Percentiles rank a stretch among this genome's conserved stretches.
phyloP scores from a whole-genome alignment of 2,329 filamentous ascomycete species.

The Penicillium brevicompactum region DNA sequence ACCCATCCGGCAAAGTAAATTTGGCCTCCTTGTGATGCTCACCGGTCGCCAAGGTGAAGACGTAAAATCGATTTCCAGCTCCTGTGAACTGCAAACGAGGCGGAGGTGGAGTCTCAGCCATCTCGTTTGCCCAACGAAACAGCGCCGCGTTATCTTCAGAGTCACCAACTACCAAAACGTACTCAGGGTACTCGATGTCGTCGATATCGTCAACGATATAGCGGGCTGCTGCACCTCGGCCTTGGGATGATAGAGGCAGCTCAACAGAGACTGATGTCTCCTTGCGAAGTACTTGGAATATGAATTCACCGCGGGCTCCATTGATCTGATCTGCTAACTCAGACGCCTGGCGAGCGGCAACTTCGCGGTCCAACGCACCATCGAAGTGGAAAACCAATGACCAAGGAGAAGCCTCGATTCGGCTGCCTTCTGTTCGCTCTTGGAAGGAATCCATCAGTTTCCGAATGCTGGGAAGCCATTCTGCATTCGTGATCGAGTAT shows the following conservation, averaged over 20 bases:
- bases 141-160: slow-evolving; percentile 87
- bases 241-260: slow-evolving; percentile 65
- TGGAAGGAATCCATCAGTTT: slow-evolving; percentile 84
- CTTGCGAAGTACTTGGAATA: slow-evolving; percentile 79
- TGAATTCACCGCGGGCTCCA: slow-evolving; percentile 79
- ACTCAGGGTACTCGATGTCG: slow-evolving; percentile 64
- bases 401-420: slow-evolving; percentile 82
- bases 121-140: slow-evolving; percentile 88
- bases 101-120: slow-evolving; percentile 51
- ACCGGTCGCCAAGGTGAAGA: slow-evolving; percentile 81
- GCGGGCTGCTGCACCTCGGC: slow-evolving; percentile 58
- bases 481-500: slow-evolving; percentile 69
- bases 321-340: slow-evolving; percentile 94
- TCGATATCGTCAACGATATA: slow-evolving; percentile 68
- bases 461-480: slow-evolving; percentile 81
- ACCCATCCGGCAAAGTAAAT: slow-evolving; percentile 76
- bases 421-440: slow-evolving; percentile 82
- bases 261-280: slow-evolving; percentile 81
- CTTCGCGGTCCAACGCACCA: slow-evolving; percentile 72
- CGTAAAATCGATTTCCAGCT: slow-evolving; percentile 31
- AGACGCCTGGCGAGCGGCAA: slow-evolving; percentile 76
- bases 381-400: slow-evolving; percentile 87
- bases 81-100: neutral
- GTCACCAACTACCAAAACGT: slow-evolving; percentile 84
- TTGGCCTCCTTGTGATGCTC: slow-evolving; percentile 82